Conservation (phyloP, 2,329 filamentous ascomycete genomes). For the Fusarium dlaminii region DNA sequence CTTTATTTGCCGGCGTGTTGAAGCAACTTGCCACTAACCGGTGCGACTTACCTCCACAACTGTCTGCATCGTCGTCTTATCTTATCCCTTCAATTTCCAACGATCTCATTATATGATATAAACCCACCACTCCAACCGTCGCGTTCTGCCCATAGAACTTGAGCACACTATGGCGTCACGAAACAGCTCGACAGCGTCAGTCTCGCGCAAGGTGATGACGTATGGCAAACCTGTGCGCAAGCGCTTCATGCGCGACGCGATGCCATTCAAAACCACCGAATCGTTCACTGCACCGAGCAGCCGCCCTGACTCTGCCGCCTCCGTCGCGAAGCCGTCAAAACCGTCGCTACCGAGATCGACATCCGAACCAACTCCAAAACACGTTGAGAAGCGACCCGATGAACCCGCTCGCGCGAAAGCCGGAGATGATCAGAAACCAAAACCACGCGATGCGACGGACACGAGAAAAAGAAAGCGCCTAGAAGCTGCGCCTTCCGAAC, state of each 20-base stretch:
- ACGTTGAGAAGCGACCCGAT: slow-evolving; percentile 7
- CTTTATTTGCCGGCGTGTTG: background rate
- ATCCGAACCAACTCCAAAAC: slow-evolving; percentile 26
- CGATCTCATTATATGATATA: slow-evolving; percentile 20
- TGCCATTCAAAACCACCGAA: slow-evolving; percentile 37
- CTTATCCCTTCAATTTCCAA: background rate
- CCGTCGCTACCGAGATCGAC: slow-evolving; percentile 24
- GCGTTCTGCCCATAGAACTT: slow-evolving; percentile 4
- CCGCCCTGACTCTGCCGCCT: slow-evolving; percentile 12
- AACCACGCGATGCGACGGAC: slow-evolving; percentile 26
- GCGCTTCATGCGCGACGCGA: slow-evolving; percentile 29
- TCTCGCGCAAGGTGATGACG: slow-evolving; percentile 39
- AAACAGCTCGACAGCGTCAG: slow-evolving; percentile 33
- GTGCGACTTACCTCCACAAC: background rate
- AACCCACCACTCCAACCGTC: background rate
- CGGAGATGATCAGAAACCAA: slow-evolving; percentile 5
- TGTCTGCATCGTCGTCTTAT: background rate
- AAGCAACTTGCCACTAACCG: slow-evolving; percentile 1
- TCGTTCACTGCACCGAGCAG: slow-evolving; percentile 12
- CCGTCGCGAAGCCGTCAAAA: slow-evolving; percentile 24
- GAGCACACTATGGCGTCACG: slow-evolving; percentile 33
- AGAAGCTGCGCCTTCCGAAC: slow-evolving; percentile 9
- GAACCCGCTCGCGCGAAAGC: background rate
- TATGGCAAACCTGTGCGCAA: slow-evolving; percentile 44
- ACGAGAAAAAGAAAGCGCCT: slow-evolving; percentile 39